Base-by-base conservation (phyloP, 768 basidiomycete genomes). In the Arthromyces matolae region DNA sequence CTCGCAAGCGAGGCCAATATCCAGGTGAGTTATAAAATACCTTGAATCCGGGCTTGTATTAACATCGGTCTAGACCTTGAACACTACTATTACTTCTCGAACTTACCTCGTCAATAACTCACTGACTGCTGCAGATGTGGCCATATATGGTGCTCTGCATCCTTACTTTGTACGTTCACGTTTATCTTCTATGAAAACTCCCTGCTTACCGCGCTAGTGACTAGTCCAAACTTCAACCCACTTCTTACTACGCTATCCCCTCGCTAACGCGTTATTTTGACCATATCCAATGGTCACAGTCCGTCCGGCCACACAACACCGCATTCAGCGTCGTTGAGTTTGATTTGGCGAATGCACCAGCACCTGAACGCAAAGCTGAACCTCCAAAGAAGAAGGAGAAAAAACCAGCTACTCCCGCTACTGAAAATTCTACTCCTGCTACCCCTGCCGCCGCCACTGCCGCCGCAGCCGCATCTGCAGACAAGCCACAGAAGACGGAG, bases 191-290 rank as follows among this genome's bases (percentile, higher is more conserved):
- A 29, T 2, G 7, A 5, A 39, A 23, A 0, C 8, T 19, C 7
- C 10, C 2, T 19, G 6, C 35, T 55, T 38, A 55, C 32, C 23
- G 47, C 41, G 46, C 32, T 33, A 49, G 47, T 50, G 37, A 44
- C 18, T 51, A 95, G 86, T 80, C 86, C 8, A 80, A 84, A 60
- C 71, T 87, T 14, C 77, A 81, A 57, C 74, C 87, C 4, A 55
- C 76, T n/a, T 80, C 88, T 61, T 86, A 89, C 71, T 85, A 89
- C 63, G 69, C 83, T 14, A 78, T 83, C 45, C 93, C 95, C 5
- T 78, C 89, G 18, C 65, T 98, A 31, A 89, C 89, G 33, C 89
- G 96, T 36, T 97, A 95, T 75, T 95, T 98, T 63, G 88, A 94
- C 67, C 92, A 97, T 67, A 79, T 99, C 49, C 95, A 98, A 70